These are phyloP conservation scores for Exophiala alcalophila DNA, from an alignment of 2,329 filamentous ascomycete genomes.

Conservation along the genomic window DNA sequence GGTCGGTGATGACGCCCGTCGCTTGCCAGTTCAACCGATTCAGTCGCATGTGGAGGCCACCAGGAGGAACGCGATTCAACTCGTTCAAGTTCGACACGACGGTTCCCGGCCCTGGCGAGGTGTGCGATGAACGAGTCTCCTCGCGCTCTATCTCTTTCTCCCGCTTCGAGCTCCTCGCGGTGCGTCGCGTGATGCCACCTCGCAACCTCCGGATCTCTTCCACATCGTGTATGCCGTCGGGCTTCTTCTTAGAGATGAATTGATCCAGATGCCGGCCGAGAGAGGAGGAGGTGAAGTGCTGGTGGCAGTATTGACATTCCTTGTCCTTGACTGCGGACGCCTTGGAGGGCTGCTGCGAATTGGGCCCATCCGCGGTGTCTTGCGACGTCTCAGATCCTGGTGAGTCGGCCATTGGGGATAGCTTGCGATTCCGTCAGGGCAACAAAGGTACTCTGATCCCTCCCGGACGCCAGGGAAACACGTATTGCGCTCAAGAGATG, in stretches of 20 bases:
- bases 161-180: slow-evolving; percentile 65
- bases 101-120: slow-evolving; percentile 11
- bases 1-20: slow-evolving; percentile 74
- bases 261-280: slow-evolving; percentile 90
- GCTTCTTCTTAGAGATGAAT: slow-evolving; percentile 91
- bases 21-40: slow-evolving; percentile 69
- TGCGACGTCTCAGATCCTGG: slow-evolving; percentile 24
- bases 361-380: slow-evolving; percentile 24
- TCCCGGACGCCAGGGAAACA: no score
- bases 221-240: slow-evolving; percentile 87
- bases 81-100: slow-evolving; percentile 12
- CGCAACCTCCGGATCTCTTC: slow-evolving; percentile 82
- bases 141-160: slow-evolving; percentile 61
- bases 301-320: slow-evolving; percentile 80
- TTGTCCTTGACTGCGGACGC: slow-evolving; percentile 69
- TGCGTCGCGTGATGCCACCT: slow-evolving; percentile 79
- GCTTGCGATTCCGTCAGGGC: no score
- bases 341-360: slow-evolving; percentile 19
- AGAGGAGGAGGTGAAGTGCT: slow-evolving; percentile 89
- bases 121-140: slow-evolving; percentile 43
- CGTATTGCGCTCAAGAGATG: no score
- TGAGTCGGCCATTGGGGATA: slow-evolving; percentile 22
- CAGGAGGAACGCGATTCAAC: slow-evolving; percentile 20
- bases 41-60: slow-evolving; percentile 42
- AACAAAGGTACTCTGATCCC: no score